phyloP scores from a whole-genome alignment of 148 eudicot species.

The Vaccinium macrocarpon region DNA sequence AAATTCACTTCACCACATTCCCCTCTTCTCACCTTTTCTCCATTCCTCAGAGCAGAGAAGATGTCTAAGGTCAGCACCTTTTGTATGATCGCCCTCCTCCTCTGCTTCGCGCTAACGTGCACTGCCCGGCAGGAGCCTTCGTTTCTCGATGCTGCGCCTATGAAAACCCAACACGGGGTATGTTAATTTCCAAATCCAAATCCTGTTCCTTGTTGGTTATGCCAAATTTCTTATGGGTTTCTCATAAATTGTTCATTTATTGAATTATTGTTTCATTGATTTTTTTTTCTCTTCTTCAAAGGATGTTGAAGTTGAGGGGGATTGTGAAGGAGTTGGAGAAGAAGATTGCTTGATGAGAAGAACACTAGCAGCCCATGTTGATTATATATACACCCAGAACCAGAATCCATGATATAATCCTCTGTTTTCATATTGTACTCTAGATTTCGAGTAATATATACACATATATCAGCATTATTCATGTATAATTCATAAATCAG shows the following conservation, averaged over 20 bases:
- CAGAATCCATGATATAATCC: slow-evolving; percentile 17
- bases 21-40: not conserved
- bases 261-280: too few species aligned
- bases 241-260: not conserved
- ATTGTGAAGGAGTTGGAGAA: slow-evolving; percentile 32
- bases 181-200: not conserved
- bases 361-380: slow-evolving; percentile 36
- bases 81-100: slow-evolving; percentile 28
- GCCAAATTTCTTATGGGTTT: not conserved
- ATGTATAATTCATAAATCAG: too few species aligned
- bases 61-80: slow-evolving; percentile 33
- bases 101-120: slow-evolving; percentile 17
- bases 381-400: slow-evolving; percentile 48
- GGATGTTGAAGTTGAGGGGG: slow-evolving; percentile 15
- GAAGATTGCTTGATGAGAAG: slow-evolving; percentile 44
- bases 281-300: not conserved
- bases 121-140: slow-evolving; percentile 31
- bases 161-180: slow-evolving; percentile 28
- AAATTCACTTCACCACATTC: slow-evolving; percentile 10
- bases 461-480: too few species aligned
- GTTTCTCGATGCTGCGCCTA: slow-evolving; percentile 20
- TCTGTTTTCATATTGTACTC: not conserved
- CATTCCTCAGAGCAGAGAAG: not conserved
- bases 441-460: not conserved
- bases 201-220: not conserved